These are phyloP conservation scores for Allium sativum DNA, from an alignment of 106 monocot species.

Conservation along the genomic window DNA sequence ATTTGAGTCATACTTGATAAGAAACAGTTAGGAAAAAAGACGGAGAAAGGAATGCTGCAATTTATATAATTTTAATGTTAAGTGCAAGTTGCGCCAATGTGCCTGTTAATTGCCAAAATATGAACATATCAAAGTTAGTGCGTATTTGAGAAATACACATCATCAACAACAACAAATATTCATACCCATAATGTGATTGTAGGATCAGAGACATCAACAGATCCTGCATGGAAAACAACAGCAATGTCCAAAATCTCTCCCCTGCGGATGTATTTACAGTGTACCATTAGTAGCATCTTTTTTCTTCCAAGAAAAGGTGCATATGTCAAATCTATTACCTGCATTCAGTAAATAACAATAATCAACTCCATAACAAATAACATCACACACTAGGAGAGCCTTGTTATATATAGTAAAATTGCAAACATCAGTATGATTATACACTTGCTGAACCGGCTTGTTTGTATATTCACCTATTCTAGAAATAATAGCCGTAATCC, in stretches of 20 bases:
- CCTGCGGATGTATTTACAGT: slow-evolving; percentile 78
- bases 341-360: not conserved
- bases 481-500: slow-evolving; percentile 92
- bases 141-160: not conserved
- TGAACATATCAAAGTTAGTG: not conserved
- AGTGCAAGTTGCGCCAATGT: too few relatives aligned
- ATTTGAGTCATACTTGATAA: too few relatives aligned
- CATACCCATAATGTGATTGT: slow-evolving; percentile 85
- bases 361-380: not conserved
- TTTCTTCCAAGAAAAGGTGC: slow-evolving; percentile 89
- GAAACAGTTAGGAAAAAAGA: not conserved
- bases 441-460: slow-evolving; percentile 78
- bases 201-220: slow-evolving; percentile 98
- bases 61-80: too few relatives aligned
- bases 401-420: slow-evolving; percentile 33
- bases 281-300: slow-evolving; percentile 90
- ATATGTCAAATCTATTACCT: slow-evolving; percentile 81
- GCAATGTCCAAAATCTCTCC: slow-evolving; percentile 91
- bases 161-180: not conserved
- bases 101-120: too few relatives aligned
- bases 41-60: not conserved
- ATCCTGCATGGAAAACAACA: slow-evolving; percentile 72
- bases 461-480: slow-evolving; percentile 73
- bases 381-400: not conserved
- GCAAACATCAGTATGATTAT: slow-evolving; percentile 79